Conservation (phyloP, 2,329 filamentous ascomycete genomes). For the Pyrenochaeta sp. region DNA sequence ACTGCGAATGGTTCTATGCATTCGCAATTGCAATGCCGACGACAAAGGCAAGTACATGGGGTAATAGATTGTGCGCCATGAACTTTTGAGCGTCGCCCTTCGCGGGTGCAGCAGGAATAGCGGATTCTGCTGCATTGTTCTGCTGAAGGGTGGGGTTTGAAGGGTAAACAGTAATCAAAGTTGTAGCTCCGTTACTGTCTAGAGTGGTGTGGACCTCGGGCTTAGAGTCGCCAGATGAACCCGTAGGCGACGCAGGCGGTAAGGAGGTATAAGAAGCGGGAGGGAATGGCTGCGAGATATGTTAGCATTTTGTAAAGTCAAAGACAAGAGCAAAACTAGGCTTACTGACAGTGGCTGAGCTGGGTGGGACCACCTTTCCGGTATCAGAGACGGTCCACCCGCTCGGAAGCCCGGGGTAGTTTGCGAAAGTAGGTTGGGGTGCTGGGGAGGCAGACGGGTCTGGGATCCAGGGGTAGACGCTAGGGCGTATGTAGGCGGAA, state of each 20-base stretch:
- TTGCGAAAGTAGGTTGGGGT: constrained; percentile 53
- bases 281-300: constrained; percentile 56
- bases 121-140: constrained; percentile 14
- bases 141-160: constrained; percentile 6
- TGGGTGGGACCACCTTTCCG: constrained; percentile 79
- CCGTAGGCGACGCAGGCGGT: constrained; percentile 50
- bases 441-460: constrained; percentile 61
- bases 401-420: constrained; percentile 69
- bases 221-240: constrained; percentile 38
- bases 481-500: constrained; percentile 54
- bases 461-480: constrained; percentile 68
- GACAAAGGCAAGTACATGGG: constrained; percentile 5
- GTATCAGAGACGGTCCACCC: constrained; percentile 82
- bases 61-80: not conserved
- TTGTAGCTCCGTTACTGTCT: constrained; percentile 60
- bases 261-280: constrained; percentile 61
- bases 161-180: constrained; percentile 48
- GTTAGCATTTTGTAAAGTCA: constrained; percentile 19
- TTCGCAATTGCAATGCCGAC: not conserved
- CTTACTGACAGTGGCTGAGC: constrained; percentile 73
- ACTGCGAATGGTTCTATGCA: not conserved
- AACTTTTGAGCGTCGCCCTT: not conserved
- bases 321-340: constrained; percentile 29
- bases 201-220: constrained; percentile 54
- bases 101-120: constrained; percentile 13